Conservation (phyloP, 148 eudicot genomes). For the Silene conica region DNA sequence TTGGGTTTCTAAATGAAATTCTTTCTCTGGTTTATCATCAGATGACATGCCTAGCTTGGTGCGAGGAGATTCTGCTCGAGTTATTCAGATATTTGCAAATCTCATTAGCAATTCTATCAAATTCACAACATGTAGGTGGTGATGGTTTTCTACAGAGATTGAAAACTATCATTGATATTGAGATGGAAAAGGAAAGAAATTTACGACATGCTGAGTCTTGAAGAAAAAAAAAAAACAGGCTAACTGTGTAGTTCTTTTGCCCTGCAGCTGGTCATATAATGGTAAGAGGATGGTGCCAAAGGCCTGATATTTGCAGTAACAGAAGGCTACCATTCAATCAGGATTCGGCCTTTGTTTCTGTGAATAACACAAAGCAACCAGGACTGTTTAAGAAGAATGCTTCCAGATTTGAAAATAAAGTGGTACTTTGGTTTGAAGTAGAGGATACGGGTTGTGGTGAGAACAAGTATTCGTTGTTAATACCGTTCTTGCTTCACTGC, state of each 20-base stretch:
- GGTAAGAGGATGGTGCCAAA: constrained; percentile 91
- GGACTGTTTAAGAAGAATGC: constrained; percentile 32
- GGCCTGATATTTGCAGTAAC: constrained; percentile 29
- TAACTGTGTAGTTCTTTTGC: neutral
- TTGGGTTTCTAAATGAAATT: neutral
- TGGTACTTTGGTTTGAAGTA: constrained; percentile 85
- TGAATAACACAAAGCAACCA: constrained; percentile 34
- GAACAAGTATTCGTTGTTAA: constrained; percentile 16
- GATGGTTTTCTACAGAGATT: neutral
- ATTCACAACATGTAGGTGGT: constrained; percentile 73
- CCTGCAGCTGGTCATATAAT: constrained; percentile 78
- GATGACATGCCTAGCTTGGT: constrained; percentile 95
- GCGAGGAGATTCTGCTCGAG: constrained; percentile 89
- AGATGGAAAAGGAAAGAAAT: neutral
- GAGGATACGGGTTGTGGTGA: constrained; percentile 96
- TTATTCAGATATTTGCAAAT: constrained; percentile 92
- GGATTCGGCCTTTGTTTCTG: constrained; percentile 24
- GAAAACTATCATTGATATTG: neutral
- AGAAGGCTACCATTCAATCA: constrained; percentile 26
- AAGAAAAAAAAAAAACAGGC: neutral
- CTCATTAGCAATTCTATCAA: constrained; percentile 93
- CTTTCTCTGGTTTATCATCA: constrained; percentile 20
- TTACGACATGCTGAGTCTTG: neutral
- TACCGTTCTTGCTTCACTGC: neutral
- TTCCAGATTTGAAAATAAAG: constrained; percentile 48